A percentile compares a stretch with the other conserved stretches of the same genome.
These are phyloP conservation scores for Halocafeteria seosinensis DNA, from an alignment of 108 stramenopile species.

Conservation along the genomic window DNA sequence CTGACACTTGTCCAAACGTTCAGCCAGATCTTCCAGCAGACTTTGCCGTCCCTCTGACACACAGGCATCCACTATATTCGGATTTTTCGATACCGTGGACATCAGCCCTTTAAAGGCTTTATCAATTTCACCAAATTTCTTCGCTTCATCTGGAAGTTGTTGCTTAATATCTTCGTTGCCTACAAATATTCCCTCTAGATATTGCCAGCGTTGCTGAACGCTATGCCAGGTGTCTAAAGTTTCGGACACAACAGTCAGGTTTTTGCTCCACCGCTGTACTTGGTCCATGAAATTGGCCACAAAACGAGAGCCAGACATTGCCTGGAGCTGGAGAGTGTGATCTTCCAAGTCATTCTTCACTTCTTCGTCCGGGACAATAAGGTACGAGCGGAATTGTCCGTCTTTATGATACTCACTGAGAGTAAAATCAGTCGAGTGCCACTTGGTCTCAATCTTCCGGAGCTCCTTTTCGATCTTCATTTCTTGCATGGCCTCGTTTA, in stretches of 20 bases:
- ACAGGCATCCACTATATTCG: constrained; percentile 44
- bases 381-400: constrained; percentile 36
- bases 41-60: constrained; percentile 30
- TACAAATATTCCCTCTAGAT: constrained; percentile 48
- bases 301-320: constrained; percentile 42
- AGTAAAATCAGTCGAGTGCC: constrained; percentile 30
- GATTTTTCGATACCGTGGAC: constrained; percentile 30
- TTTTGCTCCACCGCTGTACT: constrained; percentile 43
- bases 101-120: constrained; percentile 47
- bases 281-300: constrained; percentile 34
- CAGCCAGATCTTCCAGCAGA: constrained; percentile 23
- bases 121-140: constrained; percentile 46
- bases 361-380: constrained; percentile 42
- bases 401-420: constrained; percentile 40
- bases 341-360: constrained; percentile 50
- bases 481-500: constrained; percentile 47
- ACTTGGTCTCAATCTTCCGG: constrained; percentile 32
- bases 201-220: constrained; percentile 53
- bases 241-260: constrained; percentile 37
- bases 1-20: constrained; percentile 43
- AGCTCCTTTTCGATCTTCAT: constrained; percentile 46
- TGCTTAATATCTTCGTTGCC: constrained; percentile 31
- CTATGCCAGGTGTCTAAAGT: constrained; percentile 44
- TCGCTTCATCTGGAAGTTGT: constrained; percentile 52
- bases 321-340: constrained; percentile 49